Evolutionary conservation across 2,329 filamentous ascomycete species (phyloP).

Genomic region (Tolypocladium amazonense): DNA sequence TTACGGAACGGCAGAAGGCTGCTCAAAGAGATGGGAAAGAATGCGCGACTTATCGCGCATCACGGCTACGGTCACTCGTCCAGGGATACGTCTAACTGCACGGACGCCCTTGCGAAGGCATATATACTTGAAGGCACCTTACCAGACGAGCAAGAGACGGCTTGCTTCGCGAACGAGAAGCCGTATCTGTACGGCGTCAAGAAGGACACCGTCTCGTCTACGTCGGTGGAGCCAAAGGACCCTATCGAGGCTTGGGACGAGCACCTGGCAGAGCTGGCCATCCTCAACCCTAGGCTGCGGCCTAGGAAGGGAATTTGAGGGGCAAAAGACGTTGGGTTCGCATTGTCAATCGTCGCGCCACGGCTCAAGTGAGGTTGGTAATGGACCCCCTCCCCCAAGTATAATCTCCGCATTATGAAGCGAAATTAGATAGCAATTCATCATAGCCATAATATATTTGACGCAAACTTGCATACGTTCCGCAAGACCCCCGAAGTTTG

Average conservation of each 20-base stretch:
- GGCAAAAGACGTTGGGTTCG: neutral
- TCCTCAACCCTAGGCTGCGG: slow-evolving; percentile 5
- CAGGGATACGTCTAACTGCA: slow-evolving; percentile 33
- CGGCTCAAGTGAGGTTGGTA: too few species aligned
- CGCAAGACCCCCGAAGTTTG: too few species aligned
- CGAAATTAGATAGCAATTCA: too few species aligned
- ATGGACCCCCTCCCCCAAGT: too few species aligned
- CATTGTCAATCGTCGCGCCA: too few species aligned
- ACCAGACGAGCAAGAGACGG: slow-evolving; percentile 29
- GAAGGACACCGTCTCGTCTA: neutral
- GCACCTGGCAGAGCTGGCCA: slow-evolving; percentile 8
- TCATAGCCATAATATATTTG: too few species aligned
- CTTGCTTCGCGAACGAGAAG: slow-evolving; percentile 36
- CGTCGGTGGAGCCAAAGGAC: neutral
- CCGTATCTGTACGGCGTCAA: slow-evolving; percentile 31
- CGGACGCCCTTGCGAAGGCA: slow-evolving; percentile 25
- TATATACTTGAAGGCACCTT: slow-evolving; percentile 31
- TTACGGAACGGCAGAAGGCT: slow-evolving; percentile 35
- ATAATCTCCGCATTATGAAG: too few species aligned
- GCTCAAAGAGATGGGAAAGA: slow-evolving; percentile 32
- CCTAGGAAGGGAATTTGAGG: neutral
- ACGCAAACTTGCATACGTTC: too few species aligned
- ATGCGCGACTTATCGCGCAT: slow-evolving; percentile 36
- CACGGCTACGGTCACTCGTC: slow-evolving; percentile 40
- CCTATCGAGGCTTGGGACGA: slow-evolving; percentile 8